Percentiles rank a stretch among this genome's conserved stretches.
These are phyloP conservation scores for Hypoxylon perforatum DNA, from an alignment of 495 filamentous ascomycete genomes.

Conservation along the genomic window DNA sequence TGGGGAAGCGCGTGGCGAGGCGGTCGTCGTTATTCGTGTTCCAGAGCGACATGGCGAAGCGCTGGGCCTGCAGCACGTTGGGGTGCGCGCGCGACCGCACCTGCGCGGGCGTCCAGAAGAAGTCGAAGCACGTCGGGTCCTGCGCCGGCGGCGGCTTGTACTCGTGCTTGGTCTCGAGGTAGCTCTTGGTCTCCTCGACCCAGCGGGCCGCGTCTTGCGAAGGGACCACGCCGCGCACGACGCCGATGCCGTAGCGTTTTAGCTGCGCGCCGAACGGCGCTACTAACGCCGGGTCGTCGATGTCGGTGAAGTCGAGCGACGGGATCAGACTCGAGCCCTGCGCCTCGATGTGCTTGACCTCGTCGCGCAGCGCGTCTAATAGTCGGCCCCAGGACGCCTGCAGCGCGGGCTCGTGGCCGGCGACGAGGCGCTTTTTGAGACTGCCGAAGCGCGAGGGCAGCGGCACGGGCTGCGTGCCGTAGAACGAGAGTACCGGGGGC, in stretches of 20 bases:
- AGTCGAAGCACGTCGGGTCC: slow-evolving; percentile 85
- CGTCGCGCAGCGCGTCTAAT: slow-evolving; percentile 65
- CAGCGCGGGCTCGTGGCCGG: slow-evolving; percentile 73
- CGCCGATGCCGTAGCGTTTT: slow-evolving; percentile 71
- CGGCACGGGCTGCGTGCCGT: slow-evolving; percentile 75
- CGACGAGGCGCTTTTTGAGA: slow-evolving; percentile 74
- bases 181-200: slow-evolving; percentile 69
- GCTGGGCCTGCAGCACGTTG: slow-evolving; percentile 76
- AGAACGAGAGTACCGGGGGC: slow-evolving; percentile 83
- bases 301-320: slow-evolving; percentile 70
- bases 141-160: slow-evolving; percentile 63
- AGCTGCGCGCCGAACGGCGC: slow-evolving; percentile 65
- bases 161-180: slow-evolving; percentile 66
- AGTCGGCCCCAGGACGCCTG: slow-evolving; percentile 79
- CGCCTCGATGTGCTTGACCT: slow-evolving; percentile 65
- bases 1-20: slow-evolving; percentile 68
- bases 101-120: slow-evolving; percentile 91
- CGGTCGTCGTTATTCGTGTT: slow-evolving; percentile 75
- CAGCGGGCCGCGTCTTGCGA: slow-evolving; percentile 65
- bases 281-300: slow-evolving; percentile 61
- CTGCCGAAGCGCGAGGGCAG: slow-evolving; percentile 81
- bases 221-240: slow-evolving; percentile 74
- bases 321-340: slow-evolving; percentile 67
- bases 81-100: slow-evolving; percentile 81
- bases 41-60: slow-evolving; percentile 86